Evolutionary conservation across 2,329 filamentous ascomycete genomes (phyloP).

Genomic region (Colletotrichum cuscutae): DNA sequence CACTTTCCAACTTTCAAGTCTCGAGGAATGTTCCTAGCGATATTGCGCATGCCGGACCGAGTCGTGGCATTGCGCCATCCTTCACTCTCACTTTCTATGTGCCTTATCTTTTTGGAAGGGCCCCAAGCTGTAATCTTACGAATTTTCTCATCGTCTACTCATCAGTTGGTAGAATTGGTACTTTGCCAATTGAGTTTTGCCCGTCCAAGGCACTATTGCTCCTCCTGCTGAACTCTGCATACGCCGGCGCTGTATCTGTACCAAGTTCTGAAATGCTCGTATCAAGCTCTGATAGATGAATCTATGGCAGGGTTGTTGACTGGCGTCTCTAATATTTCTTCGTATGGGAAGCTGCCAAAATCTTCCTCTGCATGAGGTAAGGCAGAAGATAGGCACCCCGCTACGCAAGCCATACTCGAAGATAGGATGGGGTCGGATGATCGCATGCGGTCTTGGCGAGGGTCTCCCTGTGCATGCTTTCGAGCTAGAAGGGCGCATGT

Average conservation of each 20-base stretch:
- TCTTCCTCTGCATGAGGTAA: background rate
- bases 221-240: background rate
- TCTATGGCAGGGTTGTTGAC: background rate
- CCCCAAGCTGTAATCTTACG: background rate
- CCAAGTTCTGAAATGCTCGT: background rate
- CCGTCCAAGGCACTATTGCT: background rate
- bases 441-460: background rate
- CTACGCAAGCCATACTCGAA: slow-evolving; percentile 7
- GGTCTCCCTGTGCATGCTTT: slow-evolving; percentile 30
- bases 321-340: background rate
- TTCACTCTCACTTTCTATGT: background rate
- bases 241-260: background rate
- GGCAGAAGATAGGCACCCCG: no score
- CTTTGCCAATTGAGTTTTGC: background rate
- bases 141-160: background rate
- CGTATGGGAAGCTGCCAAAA: background rate
- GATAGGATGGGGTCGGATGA: background rate
- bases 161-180: background rate
- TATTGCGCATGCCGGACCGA: slow-evolving; percentile 2
- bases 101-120: background rate
- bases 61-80: slow-evolving; percentile 4
- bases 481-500: background rate
- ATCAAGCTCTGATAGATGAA: background rate
- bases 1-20: background rate
- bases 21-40: background rate